phyloP scores from a whole-genome alignment of 2,329 filamentous ascomycete genomes.

The Colletotrichum ledebouriae region DNA sequence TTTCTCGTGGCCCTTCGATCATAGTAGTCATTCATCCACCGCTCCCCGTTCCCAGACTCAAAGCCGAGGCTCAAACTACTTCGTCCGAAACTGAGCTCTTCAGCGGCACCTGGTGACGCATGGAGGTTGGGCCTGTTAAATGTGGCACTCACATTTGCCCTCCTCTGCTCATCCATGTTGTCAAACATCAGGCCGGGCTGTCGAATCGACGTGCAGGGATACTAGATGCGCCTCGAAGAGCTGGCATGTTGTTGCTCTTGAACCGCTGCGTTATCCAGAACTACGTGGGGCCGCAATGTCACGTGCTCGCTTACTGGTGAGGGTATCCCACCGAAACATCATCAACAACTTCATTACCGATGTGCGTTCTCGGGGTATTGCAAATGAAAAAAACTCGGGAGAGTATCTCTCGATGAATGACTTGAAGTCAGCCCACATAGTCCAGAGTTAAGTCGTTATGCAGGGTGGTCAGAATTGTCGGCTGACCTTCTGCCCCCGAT shows the following conservation, averaged over 20 bases:
- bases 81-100: slow-evolving; percentile 20
- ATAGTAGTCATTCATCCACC: slow-evolving; percentile 40
- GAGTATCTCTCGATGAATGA: too few relatives aligned
- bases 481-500: neutral
- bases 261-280: slow-evolving; percentile 7
- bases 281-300: slow-evolving; percentile 22
- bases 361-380: too few relatives aligned
- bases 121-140: slow-evolving; percentile 26
- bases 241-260: slow-evolving; percentile 15
- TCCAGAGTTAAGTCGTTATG: neutral
- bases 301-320: slow-evolving; percentile 42
- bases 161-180: slow-evolving; percentile 30
- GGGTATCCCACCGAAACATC: slow-evolving; percentile 31
- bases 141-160: slow-evolving; percentile 13
- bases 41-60: slow-evolving; percentile 9
- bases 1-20: slow-evolving; percentile 36
- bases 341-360: neutral
- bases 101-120: slow-evolving; percentile 12
- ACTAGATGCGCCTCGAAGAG: neutral
- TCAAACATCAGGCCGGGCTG: neutral
- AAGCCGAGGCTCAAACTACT: slow-evolving; percentile 11
- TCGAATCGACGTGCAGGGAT: neutral
- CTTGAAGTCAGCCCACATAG: too few relatives aligned
- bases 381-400: too few relatives aligned
- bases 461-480: neutral